Evolutionary conservation across 805 yeast genomes (phyloP).

Genomic region (Komagataella mondaviorum): DNA sequence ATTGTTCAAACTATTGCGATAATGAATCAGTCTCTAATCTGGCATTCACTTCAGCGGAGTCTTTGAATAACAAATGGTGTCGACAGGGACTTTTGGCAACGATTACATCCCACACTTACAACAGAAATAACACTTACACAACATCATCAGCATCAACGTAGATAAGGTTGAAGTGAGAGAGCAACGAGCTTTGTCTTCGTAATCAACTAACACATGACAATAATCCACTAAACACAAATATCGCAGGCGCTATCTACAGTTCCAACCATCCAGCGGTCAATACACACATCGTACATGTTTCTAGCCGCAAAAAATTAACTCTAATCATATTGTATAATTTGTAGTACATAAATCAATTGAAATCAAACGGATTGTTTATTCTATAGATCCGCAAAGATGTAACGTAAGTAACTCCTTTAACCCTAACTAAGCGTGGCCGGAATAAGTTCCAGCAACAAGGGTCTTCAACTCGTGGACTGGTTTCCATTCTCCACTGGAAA

Average conservation of each 20-base stretch:
- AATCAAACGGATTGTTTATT: background rate
- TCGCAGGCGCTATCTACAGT: background rate
- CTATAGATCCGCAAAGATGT: constrained; percentile 1
- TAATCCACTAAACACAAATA: background rate
- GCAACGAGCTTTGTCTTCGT: background rate
- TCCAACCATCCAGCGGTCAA: background rate
- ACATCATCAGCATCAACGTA: background rate
- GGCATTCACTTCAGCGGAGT: too few species aligned
- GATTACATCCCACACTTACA: background rate
- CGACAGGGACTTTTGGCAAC: too few species aligned
- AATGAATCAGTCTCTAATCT: too few species aligned
- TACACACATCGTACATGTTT: background rate
- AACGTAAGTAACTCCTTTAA: constrained; percentile 18
- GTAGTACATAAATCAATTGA: background rate
- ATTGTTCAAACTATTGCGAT: too few species aligned
- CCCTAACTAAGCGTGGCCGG: background rate
- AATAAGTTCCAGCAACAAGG: constrained; percentile 33
- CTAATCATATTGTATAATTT: background rate
- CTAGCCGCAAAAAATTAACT: background rate
- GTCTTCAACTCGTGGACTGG: constrained; percentile 31
- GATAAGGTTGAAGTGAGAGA: background rate
- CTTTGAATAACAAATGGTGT: too few species aligned
- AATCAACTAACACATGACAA: background rate
- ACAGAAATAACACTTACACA: too few species aligned
- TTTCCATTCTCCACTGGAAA: constrained; percentile 14